phyloP scores from a whole-genome alignment of 2,329 filamentous ascomycete genomes.

The Pyrenochaeta sp. region DNA sequence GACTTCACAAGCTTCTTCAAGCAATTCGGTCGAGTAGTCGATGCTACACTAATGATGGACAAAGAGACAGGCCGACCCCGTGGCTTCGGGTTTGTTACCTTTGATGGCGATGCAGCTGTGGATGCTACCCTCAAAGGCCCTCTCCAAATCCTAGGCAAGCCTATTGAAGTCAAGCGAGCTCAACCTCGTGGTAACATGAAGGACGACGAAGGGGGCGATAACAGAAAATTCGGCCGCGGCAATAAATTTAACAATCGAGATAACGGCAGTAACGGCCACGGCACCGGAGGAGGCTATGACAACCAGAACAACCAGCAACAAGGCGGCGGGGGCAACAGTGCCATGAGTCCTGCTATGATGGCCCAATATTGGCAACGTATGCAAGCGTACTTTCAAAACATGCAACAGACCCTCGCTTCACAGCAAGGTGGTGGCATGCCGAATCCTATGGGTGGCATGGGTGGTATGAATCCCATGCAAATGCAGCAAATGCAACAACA shows the following conservation, averaged over 20 bases:
- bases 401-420: slow-evolving; percentile 86
- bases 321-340: slow-evolving; percentile 51
- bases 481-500: slow-evolving; percentile 53
- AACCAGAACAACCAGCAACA: slow-evolving; percentile 59
- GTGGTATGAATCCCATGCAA: slow-evolving; percentile 67
- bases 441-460: slow-evolving; percentile 59
- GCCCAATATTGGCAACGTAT: slow-evolving; percentile 98
- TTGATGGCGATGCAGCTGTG: slow-evolving; percentile 94
- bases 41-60: slow-evolving; percentile 99
- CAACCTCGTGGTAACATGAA: slow-evolving; percentile 94
- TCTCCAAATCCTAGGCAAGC: slow-evolving; percentile 92
- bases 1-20: slow-evolving; percentile 98
- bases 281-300: slow-evolving; percentile 54
- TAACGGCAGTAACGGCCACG: slow-evolving; percentile 34
- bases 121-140: slow-evolving; percentile 86
- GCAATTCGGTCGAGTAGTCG: slow-evolving; percentile 93
- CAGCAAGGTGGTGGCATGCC: slow-evolving; percentile 51
- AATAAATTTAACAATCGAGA: slow-evolving; percentile 51
- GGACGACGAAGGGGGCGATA: slow-evolving; percentile 81
- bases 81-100: slow-evolving; percentile 98
- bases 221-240: slow-evolving; percentile 47
- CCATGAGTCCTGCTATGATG: slow-evolving; percentile 97
- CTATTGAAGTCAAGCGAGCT: slow-evolving; percentile 97
- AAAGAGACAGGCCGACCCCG: slow-evolving; percentile 97
- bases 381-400: slow-evolving; percentile 96